Percentiles rank a stretch among this genome's conserved stretches.
These are phyloP conservation scores for Apostasia ramifera DNA, from an alignment of 106 monocot species.

Conservation along the genomic window DNA sequence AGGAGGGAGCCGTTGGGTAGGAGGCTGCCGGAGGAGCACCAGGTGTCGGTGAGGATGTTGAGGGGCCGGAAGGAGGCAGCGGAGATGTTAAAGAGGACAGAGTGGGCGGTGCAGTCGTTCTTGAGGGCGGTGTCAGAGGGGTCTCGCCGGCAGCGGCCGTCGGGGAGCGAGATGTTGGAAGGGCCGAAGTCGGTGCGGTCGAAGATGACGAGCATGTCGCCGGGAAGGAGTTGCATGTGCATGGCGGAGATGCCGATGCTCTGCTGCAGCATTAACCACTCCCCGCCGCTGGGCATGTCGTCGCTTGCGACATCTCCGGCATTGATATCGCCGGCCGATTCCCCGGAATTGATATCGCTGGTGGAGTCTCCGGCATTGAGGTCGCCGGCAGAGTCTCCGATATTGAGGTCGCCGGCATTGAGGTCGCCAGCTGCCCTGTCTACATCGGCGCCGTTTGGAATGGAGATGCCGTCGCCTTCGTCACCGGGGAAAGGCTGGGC, in stretches of 20 bases:
- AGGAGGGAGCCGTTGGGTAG: conserved; percentile 1
- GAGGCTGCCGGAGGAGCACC: conserved; percentile 15
- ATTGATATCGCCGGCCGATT: no score
- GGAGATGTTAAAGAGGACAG: conserved; percentile 7
- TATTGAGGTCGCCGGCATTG: no score
- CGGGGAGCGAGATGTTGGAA: conserved; percentile 49
- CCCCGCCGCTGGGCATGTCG: conserved; percentile 4
- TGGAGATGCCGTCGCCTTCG: no score
- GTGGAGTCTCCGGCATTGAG: no score
- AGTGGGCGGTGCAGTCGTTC: conserved; percentile 15
- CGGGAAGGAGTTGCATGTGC: conserved; percentile 42
- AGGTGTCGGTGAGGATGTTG: conserved; percentile 6
- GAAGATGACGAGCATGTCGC: conserved; percentile 31
- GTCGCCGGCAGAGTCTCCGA: no score
- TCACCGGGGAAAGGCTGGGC: no score
- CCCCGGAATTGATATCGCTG: no score
- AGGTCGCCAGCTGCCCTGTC: no score
- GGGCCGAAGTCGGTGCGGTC: conserved; percentile 48
- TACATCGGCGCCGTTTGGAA: no score
- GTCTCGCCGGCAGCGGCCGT: conserved; percentile 19
- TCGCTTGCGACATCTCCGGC: no score
- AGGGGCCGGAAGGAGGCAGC: conserved; percentile 9
- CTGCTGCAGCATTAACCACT: conserved; percentile 17
- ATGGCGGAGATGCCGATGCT: conserved; percentile 41
- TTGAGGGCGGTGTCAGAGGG: conserved; percentile 2